phyloP scores from a whole-genome alignment of 768 basidiomycete species.

The Hygrocybe punicea region DNA sequence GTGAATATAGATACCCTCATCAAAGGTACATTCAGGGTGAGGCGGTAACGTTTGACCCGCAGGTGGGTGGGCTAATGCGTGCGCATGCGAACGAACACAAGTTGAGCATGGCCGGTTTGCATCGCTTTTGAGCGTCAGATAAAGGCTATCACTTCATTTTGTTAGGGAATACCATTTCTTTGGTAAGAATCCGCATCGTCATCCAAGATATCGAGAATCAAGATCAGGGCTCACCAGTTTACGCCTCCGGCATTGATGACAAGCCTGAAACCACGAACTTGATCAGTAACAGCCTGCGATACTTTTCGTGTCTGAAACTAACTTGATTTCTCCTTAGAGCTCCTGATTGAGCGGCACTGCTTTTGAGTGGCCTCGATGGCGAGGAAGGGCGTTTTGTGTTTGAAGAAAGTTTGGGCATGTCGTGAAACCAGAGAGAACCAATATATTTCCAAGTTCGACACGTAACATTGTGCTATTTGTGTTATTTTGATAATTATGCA shows the following conservation, averaged over 20 bases:
- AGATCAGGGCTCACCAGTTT: slow-evolving; percentile 55
- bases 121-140: slow-evolving; percentile 35
- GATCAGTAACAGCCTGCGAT: not conserved
- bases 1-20: slow-evolving; percentile 50
- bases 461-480: no score
- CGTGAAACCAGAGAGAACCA: no score
- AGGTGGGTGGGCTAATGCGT: slow-evolving; percentile 60
- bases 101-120: slow-evolving; percentile 76
- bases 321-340: no score
- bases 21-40: slow-evolving; percentile 71
- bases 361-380: no score
- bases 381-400: no score
- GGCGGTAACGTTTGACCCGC: slow-evolving; percentile 53
- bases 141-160: no score
- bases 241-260: slow-evolving; percentile 68
- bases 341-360: no score
- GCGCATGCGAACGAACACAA: slow-evolving; percentile 70
- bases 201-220: slow-evolving; percentile 5
- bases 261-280: slow-evolving; percentile 38
- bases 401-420: no score
- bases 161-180: slow-evolving; percentile 56
- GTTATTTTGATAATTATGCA: no score
- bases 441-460: no score
- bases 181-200: slow-evolving; percentile 13
- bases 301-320: no score